These are phyloP conservation scores for Gossypium bickii DNA, from an alignment of 345 rosid genomes.

Conservation along the genomic window DNA sequence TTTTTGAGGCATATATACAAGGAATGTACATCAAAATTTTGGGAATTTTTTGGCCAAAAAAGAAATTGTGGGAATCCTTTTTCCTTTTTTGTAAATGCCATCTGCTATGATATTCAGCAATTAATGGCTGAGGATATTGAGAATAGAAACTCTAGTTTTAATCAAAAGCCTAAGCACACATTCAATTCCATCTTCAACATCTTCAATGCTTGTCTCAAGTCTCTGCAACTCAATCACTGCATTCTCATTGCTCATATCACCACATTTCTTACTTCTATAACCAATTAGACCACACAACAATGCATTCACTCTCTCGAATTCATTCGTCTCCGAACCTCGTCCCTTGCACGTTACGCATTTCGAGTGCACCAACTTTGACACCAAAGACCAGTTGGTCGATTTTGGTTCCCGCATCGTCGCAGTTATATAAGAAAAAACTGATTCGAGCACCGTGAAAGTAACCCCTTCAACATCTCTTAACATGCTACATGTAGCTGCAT, in stretches of 20 bases:
- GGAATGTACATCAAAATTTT: not conserved
- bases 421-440: not conserved
- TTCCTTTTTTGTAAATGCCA: too few species aligned
- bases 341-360: conserved; percentile 5
- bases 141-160: not conserved
- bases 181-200: not conserved
- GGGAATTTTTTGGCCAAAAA: too few species aligned
- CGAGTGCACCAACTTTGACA: conserved; percentile 1
- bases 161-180: not conserved
- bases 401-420: conserved; percentile 4
- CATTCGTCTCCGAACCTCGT: not conserved
- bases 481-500: not conserved
- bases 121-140: conserved; percentile 2
- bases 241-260: not conserved
- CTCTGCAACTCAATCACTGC: conserved; percentile 18
- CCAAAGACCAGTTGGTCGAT: conserved; percentile 10
- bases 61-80: not conserved
- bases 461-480: not conserved
- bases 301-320: conserved; percentile 24
- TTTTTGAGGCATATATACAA: too few species aligned
- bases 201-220: not conserved
- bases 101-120: not conserved
- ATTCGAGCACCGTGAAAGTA: not conserved
- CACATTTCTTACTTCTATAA: not conserved
- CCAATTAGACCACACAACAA: conserved; percentile 15